Percentiles rank a stretch among this genome's conserved stretches.
Evolutionary conservation across 2,329 filamentous ascomycete genomes (phyloP).

Genomic region (Xylariales sp.): DNA sequence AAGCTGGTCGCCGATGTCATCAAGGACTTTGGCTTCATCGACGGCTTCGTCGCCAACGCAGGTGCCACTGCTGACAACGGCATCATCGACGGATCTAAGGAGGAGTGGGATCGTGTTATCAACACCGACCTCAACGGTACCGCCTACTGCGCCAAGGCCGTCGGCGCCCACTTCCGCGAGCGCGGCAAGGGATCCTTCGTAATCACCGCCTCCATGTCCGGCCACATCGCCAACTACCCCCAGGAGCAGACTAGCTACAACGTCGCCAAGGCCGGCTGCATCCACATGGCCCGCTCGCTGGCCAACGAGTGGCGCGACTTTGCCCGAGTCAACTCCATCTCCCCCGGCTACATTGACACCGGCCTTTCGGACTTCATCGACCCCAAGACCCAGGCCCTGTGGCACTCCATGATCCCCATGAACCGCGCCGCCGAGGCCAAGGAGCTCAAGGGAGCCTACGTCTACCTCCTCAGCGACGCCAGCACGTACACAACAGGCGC

Average conservation of each 20-base stretch:
- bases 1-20: conserved; percentile 58
- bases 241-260: conserved; percentile 61
- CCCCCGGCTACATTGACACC: conserved; percentile 54
- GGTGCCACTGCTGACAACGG: conserved; percentile 55
- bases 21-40: conserved; percentile 68
- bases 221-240: conserved; percentile 62
- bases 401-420: conserved; percentile 27
- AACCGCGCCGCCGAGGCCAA: conserved; percentile 56
- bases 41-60: conserved; percentile 72
- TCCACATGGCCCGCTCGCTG: conserved; percentile 32
- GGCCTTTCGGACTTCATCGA: conserved; percentile 39
- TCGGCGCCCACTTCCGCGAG: conserved; percentile 54
- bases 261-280: conserved; percentile 49
- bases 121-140: conserved; percentile 58
- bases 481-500: conserved; percentile 59
- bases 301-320: conserved; percentile 63
- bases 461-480: conserved; percentile 64
- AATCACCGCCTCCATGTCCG: conserved; percentile 62
- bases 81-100: conserved; percentile 49
- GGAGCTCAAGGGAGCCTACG: conserved; percentile 65
- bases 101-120: conserved; percentile 57
- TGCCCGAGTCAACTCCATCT: conserved; percentile 57
- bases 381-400: conserved; percentile 23
- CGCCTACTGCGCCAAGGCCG: conserved; percentile 60
- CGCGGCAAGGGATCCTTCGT: conserved; percentile 60